Base-by-base conservation (phyloP, 176 grass and related monocot genomes). In the Chloris gayana region DNA sequence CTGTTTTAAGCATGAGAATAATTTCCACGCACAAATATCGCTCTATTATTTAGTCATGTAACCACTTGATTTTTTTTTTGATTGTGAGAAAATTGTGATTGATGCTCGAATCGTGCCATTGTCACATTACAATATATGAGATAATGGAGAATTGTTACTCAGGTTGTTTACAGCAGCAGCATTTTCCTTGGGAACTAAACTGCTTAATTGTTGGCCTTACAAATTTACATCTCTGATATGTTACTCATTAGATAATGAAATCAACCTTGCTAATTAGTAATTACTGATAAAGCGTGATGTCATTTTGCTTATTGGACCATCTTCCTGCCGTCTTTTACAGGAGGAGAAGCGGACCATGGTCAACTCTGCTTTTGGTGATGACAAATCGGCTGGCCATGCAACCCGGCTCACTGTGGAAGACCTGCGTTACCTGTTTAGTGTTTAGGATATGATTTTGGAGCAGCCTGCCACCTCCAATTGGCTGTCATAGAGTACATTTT, bases 311-410 rank as follows among this genome's bases (percentile, higher is more conserved):
- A 45, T 25, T 64, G 65, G 24, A 64, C 22, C 22, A 34, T 27
- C 10, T 49, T 70, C 29, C 35, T 62, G 5, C 51, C 11, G 57
- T 38, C 50, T n/a, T 88, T 74, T 25, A 83, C 85, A 99, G 97
- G 93, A 99, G 69, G 97, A 99, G 77, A 99, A 99, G 77, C 89
- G 97, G 86, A 60, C 71, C 30, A 99, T 99, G 93, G 97, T 99
- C 39, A 93, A 79, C 35, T 96, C 93, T 58, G 97, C 97, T 76
- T 99, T 99, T 42, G 97, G 97, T 1, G 97, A 99, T 37, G 88
- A 97, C 60, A 91, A 85, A 84, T 76, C 88, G 0, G 79, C 91
- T 49, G 86, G 88, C 25, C 93, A 93, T 8, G 67, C 88, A 3
- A 85, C 88, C 77, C 71, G 93, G 49, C 93, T 99, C 45, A 96